These are phyloP conservation scores for Persicaria maculosa DNA, from an alignment of 148 eudicot species.

Conservation along the genomic window DNA sequence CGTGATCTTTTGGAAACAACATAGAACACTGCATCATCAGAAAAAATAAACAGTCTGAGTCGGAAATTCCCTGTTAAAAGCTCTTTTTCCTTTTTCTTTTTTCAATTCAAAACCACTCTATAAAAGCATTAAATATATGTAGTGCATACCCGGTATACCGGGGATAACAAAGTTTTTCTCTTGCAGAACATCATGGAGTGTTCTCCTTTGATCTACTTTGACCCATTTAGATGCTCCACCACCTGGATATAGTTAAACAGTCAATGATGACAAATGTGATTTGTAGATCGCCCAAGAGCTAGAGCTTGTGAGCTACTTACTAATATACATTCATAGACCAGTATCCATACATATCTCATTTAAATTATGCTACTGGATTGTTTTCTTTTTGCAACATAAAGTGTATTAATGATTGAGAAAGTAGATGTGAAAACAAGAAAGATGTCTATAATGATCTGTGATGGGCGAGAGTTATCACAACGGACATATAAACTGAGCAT, in stretches of 20 bases:
- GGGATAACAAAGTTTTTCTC: constrained; percentile 55
- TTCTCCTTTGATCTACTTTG: constrained; percentile 61
- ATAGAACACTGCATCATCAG: constrained; percentile 59
- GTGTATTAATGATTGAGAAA: no score
- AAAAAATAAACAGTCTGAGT: constrained; percentile 11
- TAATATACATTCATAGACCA: background rate
- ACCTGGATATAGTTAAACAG: constrained; percentile 31
- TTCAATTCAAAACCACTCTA: background rate
- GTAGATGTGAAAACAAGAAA: background rate
- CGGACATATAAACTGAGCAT: background rate
- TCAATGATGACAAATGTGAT: constrained; percentile 4
- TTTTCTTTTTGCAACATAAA: background rate
- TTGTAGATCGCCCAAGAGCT: background rate
- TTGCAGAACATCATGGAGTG: constrained; percentile 61
- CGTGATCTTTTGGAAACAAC: constrained; percentile 57
- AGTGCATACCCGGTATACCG: constrained; percentile 74
- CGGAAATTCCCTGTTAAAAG: background rate
- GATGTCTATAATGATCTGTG: background rate
- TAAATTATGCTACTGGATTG: background rate
- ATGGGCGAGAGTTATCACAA: background rate
- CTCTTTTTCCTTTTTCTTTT: background rate
- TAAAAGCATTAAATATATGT: background rate
- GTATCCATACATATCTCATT: no score
- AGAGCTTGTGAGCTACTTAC: background rate
- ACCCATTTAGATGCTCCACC: constrained; percentile 52